Percentiles rank a stretch among this genome's conserved stretches.
Conservation (phyloP, 768 basidiomycete genomes). For the Lenzites betulinus region DNA sequence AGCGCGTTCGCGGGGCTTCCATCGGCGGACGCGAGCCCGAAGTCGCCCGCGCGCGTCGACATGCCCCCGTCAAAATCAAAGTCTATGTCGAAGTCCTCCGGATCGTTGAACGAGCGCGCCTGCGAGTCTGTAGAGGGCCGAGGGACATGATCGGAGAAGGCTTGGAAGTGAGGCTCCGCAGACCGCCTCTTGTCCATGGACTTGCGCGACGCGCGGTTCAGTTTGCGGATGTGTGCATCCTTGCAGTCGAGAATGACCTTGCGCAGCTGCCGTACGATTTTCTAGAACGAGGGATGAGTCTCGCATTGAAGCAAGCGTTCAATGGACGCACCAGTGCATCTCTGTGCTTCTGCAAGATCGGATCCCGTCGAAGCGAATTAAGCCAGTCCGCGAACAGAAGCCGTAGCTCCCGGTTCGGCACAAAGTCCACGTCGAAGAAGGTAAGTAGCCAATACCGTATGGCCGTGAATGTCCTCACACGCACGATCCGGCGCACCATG, state of each 20-base stretch:
- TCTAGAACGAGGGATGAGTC: conserved; percentile 43
- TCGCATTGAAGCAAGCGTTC: neutral
- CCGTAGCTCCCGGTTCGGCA: conserved; percentile 78
- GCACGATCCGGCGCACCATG: conserved; percentile 71
- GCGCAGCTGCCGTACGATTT: conserved; percentile 78
- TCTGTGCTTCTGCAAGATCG: conserved; percentile 60
- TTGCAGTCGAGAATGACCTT: conserved; percentile 85
- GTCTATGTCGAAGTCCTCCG: conserved; percentile 70
- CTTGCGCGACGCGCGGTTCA: conserved; percentile 34
- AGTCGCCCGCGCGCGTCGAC: conserved; percentile 17
- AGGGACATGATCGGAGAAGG: conserved; percentile 9
- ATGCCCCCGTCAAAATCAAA: conserved; percentile 59
- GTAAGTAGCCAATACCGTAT: conserved; percentile 90
- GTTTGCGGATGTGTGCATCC: conserved; percentile 48
- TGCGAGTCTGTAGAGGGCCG: conserved; percentile 19
- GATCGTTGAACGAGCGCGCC: conserved; percentile 40
- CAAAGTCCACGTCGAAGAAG: conserved; percentile 87
- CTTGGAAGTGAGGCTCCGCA: conserved; percentile 26
- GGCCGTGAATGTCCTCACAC: conserved; percentile 88
- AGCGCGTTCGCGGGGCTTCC: conserved; percentile 42
- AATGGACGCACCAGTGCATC: conserved; percentile 67
- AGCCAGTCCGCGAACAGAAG: conserved; percentile 76
- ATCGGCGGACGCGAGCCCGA: conserved; percentile 10
- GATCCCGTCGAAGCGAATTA: conserved; percentile 74
- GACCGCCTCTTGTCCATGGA: conserved; percentile 21